Percentiles rank a stretch among this genome's conserved stretches.
Evolutionary conservation across 1,139 yeast species (phyloP).

Genomic region (Pneumocystis murina): DNA sequence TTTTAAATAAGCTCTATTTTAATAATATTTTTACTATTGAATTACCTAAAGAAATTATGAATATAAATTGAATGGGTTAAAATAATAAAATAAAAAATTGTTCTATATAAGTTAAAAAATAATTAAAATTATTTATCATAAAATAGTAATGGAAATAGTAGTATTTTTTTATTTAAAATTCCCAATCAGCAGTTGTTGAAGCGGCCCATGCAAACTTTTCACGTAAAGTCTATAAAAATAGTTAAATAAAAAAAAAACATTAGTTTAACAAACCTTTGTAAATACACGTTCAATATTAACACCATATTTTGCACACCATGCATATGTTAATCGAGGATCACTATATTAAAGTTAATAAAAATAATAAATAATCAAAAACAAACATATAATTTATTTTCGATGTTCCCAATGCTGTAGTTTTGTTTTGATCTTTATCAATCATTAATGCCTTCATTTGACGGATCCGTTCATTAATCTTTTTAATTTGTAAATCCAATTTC

Average conservation of each 20-base stretch:
- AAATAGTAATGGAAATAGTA: neutral
- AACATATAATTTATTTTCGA: constrained; percentile 77
- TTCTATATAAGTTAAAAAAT: neutral
- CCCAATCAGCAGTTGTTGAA: constrained; percentile 80
- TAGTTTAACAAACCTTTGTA: constrained; percentile 33
- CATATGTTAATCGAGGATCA: constrained; percentile 83
- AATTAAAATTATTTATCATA: neutral
- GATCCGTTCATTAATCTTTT: constrained; percentile 57
- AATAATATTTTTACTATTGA: neutral
- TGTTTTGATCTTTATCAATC: constrained; percentile 85
- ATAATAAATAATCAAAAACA: neutral
- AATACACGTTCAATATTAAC: constrained; percentile 90
- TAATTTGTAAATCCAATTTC: constrained; percentile 58
- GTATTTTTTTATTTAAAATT: constrained; percentile 32
- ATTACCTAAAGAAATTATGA: neutral
- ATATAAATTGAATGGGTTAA: neutral
- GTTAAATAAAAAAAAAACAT: neutral
- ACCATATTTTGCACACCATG: constrained; percentile 69
- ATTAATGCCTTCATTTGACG: constrained; percentile 54
- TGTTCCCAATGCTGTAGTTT: constrained; percentile 85
- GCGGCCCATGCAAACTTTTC: constrained; percentile 95
- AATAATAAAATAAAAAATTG: neutral
- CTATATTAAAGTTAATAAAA: neutral
- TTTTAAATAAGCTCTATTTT: neutral
- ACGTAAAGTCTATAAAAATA: constrained; percentile 39